A percentile compares a stretch with the other conserved stretches of the same genome.
phyloP scores from a whole-genome alignment of 2,329 filamentous ascomycete genomes.

The Macrophomina phaseolina region DNA sequence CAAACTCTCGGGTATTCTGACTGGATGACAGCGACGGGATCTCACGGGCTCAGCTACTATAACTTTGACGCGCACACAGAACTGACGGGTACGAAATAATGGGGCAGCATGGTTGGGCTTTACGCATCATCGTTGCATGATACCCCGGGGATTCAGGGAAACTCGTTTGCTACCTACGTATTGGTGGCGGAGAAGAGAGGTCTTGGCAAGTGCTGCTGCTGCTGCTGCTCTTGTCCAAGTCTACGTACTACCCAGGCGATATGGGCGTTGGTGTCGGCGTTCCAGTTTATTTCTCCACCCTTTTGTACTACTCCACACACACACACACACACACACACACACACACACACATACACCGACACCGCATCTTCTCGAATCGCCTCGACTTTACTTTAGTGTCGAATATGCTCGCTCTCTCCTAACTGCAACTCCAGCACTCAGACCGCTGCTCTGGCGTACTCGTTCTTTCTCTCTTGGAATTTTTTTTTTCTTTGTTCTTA shows the following conservation, averaged over 20 bases:
- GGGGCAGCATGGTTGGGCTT: conserved; percentile 5
- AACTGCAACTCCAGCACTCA: too few relatives aligned
- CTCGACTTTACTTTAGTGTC: too few relatives aligned
- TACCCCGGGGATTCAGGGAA: not conserved
- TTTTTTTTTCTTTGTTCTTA: not conserved
- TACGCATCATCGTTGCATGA: conserved; percentile 8
- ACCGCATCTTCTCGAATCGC: too few relatives aligned
- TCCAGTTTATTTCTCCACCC: not conserved
- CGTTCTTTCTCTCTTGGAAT: not conserved
- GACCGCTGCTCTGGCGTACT: not conserved
- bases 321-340: too few relatives aligned
- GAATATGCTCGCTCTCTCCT: not conserved
- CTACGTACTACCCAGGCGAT: not conserved
- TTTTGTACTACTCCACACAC: too few relatives aligned
- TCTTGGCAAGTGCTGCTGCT: not conserved
- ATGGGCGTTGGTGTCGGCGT: not conserved
- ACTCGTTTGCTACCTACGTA: not conserved
- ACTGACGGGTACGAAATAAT: not conserved
- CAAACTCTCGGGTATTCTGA: too few relatives aligned
- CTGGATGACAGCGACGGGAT: too few relatives aligned
- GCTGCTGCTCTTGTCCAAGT: not conserved
- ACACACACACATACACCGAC: too few relatives aligned
- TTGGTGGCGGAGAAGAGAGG: not conserved
- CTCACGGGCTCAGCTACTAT: not conserved
- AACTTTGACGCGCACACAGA: not conserved